Percentiles rank a stretch among this genome's conserved stretches.
These are phyloP conservation scores for Termitomyces sp. DNA, from an alignment of 768 basidiomycete genomes.

Conservation along the genomic window DNA sequence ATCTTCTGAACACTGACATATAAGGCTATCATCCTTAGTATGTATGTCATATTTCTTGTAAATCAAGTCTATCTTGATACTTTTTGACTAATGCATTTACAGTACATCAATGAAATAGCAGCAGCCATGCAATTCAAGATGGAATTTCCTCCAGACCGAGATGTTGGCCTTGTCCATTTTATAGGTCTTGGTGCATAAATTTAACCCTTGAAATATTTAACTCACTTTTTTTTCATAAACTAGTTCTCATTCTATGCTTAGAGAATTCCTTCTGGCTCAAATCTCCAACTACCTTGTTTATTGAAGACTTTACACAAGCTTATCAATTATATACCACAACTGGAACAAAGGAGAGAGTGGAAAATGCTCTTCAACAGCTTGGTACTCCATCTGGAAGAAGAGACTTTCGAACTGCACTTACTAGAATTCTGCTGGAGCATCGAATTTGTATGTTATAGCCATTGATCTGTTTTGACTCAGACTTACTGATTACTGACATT, in stretches of 20 bases:
- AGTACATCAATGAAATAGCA: neutral
- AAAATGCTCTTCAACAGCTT: neutral
- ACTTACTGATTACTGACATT: neutral
- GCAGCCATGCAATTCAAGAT: neutral
- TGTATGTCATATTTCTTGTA: neutral
- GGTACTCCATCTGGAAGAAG: neutral
- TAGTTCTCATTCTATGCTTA: neutral
- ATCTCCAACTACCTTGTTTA: neutral
- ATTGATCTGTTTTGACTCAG: neutral
- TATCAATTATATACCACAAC: neutral
- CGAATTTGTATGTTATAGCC: neutral
- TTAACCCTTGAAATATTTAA: neutral
- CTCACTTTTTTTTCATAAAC: neutral
- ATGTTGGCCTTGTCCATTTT: neutral
- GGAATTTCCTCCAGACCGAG: neutral
- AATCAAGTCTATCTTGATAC: fast-evolving
- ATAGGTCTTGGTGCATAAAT: neutral
- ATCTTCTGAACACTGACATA: too few relatives aligned
- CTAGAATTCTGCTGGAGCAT: neutral
- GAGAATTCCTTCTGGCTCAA: neutral
- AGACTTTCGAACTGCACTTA: neutral
- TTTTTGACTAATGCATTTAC: neutral
- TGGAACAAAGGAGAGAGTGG: neutral
- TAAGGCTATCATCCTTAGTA: too few relatives aligned
- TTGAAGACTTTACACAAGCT: neutral